Evolutionary conservation across 164 flowering plant genomes (phyloP), one percentile per base, ranked within the genome.

Genomic region (Saururus chinensis): DNA sequence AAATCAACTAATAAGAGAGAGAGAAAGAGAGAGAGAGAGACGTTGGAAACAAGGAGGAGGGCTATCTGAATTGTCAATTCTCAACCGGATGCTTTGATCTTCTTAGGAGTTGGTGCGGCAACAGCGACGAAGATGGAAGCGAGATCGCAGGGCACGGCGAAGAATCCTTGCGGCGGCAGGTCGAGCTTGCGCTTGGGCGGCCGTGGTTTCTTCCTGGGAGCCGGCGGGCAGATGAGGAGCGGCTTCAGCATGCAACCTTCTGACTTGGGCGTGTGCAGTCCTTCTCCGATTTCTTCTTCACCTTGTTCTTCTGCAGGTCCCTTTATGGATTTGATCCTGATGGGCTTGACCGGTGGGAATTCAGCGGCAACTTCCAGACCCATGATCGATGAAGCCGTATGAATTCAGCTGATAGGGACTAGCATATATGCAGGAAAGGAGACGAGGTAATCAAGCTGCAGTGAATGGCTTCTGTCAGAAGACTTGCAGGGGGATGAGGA

Each of bases 281-380:
- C 59, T 56, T 56, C 58, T 23, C 10, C n/a, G n/a, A n/a, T n/a
- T n/a, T n/a, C 59, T 56, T 25, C 59, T 56, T 23, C 16, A 9
- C 7, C 19, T n/a, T 11, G 25, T 22, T 56, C 59, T 16, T 17
- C 37, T 19, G 40, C 12, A 22, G 14, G 30, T 4, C 8, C 19
- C 25, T 23, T 24, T 19, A 9, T 19, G 19, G 37, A 10, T 25
- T 20, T 23, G 19, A 23, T 56, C 25, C 14, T 56, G 19, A 56
- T 25, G 37, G 59, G 9, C 21, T 23, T 9, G 19, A 25, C 24
- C 6, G 59, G 19, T 9, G 59, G 59, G 8, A 56, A 56, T 56
- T 25, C 40, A 19, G 21, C 35, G 9, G 25, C 40, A 17, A 25
- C n/a, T 56, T 56, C 59, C 6, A 26, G 40, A 56, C 37, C 59